phyloP scores from a whole-genome alignment of 305 asterid genomes.

The Salvia sclarea region DNA sequence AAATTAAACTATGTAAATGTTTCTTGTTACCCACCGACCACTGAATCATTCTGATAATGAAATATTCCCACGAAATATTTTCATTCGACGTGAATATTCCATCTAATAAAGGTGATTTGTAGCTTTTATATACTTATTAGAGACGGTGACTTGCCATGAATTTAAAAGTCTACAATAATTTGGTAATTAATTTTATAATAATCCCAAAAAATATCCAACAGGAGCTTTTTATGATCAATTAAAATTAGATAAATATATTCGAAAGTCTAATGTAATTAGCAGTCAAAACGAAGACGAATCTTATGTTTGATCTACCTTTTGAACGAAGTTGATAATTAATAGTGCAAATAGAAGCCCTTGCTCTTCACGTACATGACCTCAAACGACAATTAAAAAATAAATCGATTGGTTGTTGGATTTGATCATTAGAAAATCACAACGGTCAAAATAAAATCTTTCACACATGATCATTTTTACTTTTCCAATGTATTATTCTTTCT shows the following conservation, averaged over 20 bases:
- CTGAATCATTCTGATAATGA: too few species aligned
- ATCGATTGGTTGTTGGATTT: not conserved
- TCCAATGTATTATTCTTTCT: conserved; percentile 9
- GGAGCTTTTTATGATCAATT: not conserved
- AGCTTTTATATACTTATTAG: too few species aligned
- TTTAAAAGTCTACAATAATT: too few species aligned
- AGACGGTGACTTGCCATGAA: too few species aligned
- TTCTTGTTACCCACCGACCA: too few species aligned
- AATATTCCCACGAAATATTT: too few species aligned
- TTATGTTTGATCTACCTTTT: not conserved
- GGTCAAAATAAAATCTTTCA: conserved; percentile 13
- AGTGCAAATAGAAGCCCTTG: not conserved
- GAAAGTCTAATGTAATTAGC: too few species aligned
- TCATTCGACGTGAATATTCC: too few species aligned
- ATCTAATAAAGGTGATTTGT: too few species aligned
- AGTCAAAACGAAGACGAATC: not conserved
- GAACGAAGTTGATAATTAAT: too few species aligned
- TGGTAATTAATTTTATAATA: too few species aligned
- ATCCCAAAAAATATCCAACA: not conserved
- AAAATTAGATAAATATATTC: not conserved
- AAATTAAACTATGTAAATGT: too few species aligned
- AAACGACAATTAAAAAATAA: not conserved
- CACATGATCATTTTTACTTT: conserved; percentile 1
- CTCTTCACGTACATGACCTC: not conserved
- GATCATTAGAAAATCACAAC: conserved; percentile 20